Evolutionary conservation across 495 filamentous ascomycete species (phyloP), one percentile per base, ranked within the genome.

Genomic region (Talaromyces borbonicus): DNA sequence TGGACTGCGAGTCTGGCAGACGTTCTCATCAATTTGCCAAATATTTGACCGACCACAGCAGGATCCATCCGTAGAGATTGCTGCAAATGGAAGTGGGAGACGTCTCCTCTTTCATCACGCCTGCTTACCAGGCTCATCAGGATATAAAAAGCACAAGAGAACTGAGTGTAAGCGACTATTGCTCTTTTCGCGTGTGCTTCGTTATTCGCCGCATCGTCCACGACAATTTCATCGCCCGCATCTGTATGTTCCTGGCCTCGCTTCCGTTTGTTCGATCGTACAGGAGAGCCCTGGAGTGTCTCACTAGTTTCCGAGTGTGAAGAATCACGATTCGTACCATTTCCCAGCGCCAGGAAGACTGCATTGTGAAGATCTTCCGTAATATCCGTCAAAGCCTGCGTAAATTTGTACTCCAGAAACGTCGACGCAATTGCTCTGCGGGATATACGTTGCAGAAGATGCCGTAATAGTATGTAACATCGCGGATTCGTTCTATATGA

Each of bases 11-110:
- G 57, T 36, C 62, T 39, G 16, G 66, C 59, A 44, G 66, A 61
- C 18, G 67, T 33, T n/a, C 56, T 56, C 37, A 71, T 57, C 16
- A 61, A 56, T 40, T 56, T 57, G 24, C 64, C 63, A 20, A 82
- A 52, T 25, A 77, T 59, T 8, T 55, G 51, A 12, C 75, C 74
- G 31, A 72, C 62, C 18, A 67, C 57, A 44, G 71, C 67, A 7
- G 67, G 65, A 25, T 71, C 61, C 2, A 66, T 69, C 52, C 63
- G 64, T 19, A 81, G 53, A 8, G 67, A 68, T 39, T 72, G 61
- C 46, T 67, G 72, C 46, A 80, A 66, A 50, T 77, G 73, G 27
- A 77, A 74, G 26, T 65, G 66, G 20, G 66, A 62, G 26, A 71
- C 63, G 30, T 64, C 67, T 41, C 65, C 57, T 9, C 53, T 42